These are phyloP conservation scores for Solanum infundibuliforme DNA, from an alignment of 257 asterid species.

Conservation along the genomic window DNA sequence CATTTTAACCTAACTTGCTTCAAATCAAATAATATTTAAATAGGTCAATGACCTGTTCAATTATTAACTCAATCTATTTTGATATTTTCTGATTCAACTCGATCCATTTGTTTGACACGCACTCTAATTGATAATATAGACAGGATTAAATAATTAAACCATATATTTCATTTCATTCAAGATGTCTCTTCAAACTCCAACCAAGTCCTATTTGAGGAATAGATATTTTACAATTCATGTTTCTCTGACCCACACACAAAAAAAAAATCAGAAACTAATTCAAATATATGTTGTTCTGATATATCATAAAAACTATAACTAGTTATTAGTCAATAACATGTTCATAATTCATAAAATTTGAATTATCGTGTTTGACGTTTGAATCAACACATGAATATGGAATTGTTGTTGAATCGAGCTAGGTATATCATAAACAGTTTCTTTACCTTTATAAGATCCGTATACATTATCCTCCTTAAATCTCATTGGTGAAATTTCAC, in stretches of 20 bases:
- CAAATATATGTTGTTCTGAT: not conserved
- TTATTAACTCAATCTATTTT: too few species aligned
- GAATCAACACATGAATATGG: not conserved
- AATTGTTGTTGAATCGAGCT: not conserved
- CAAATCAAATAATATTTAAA: too few species aligned
- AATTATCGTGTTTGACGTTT: not conserved
- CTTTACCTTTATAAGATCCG: accelerated
- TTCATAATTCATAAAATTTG: not conserved
- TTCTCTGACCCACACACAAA: not conserved
- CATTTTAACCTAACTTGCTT: too few species aligned
- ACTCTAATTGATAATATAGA: too few species aligned
- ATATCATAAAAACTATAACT: not conserved
- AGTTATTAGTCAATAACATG: not conserved
- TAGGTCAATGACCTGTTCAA: too few species aligned
- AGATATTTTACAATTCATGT: not conserved
- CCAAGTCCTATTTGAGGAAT: not conserved
- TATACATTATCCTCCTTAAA: not conserved
- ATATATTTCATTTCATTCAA: not conserved
- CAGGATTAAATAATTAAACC: too few species aligned
- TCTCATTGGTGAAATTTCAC: not conserved
- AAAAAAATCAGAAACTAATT: not conserved
- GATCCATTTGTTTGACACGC: too few species aligned
- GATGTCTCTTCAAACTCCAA: not conserved
- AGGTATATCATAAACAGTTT: not conserved
- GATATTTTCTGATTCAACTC: not conserved